A percentile compares a stretch with the other conserved stretches of the same genome.
Conservation (phyloP, 306 rosid genomes). For the Vicia faba region DNA sequence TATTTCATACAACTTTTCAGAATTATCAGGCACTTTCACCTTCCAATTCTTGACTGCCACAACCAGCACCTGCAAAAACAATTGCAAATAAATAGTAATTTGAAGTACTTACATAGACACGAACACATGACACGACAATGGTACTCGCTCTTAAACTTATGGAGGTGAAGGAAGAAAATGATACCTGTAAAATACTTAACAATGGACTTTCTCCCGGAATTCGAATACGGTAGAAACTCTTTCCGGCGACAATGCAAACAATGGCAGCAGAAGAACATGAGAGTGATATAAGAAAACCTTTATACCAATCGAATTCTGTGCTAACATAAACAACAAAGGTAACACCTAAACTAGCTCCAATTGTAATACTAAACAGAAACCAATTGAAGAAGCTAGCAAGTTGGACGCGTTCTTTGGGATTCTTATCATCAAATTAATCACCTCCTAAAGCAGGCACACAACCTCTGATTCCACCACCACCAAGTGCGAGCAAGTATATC, state of each 20-base stretch:
- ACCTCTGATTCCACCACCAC: constrained; percentile 65
- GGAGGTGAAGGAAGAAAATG: neutral
- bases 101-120: neutral
- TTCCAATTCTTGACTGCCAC: constrained; percentile 43
- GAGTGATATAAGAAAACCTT: constrained; percentile 53
- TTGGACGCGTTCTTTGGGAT: constrained; percentile 43
- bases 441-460: constrained; percentile 63
- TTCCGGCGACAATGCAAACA: constrained; percentile 46
- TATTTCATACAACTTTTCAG: constrained; percentile 39
- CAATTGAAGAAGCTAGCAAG: constrained; percentile 63
- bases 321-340: constrained; percentile 57
- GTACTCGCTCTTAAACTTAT: neutral
- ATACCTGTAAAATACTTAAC: constrained; percentile 49
- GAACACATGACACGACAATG: neutral
- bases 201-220: constrained; percentile 54
- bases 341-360: constrained; percentile 57
- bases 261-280: constrained; percentile 47
- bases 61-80: constrained; percentile 45
- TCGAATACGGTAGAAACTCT: constrained; percentile 46
- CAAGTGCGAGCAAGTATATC: constrained; percentile 53
- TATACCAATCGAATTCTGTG: constrained; percentile 42
- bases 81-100: constrained; percentile 11
- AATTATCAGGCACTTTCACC: constrained; percentile 35
- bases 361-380: constrained; percentile 51
- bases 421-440: constrained; percentile 54